Percentiles rank a stretch among this genome's conserved stretches.
Evolutionary conservation across 805 yeast species (phyloP).

Genomic region (Zygotorulaspora sp.): DNA sequence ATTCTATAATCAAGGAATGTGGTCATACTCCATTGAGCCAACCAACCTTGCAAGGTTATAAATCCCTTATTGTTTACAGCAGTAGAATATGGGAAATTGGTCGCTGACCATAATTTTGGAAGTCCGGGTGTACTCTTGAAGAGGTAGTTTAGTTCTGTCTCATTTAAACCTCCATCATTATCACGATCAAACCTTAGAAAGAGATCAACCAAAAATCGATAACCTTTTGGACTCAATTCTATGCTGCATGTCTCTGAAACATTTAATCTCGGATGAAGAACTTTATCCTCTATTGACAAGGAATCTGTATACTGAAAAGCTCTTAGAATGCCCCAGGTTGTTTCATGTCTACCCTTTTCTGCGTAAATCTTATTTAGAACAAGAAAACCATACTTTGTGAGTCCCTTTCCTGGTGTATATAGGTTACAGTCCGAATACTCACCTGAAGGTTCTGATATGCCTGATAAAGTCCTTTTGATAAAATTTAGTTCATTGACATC

Average conservation of each 20-base stretch:
- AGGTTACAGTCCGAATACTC: slow-evolving; percentile 39
- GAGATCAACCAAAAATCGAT: slow-evolving; percentile 84
- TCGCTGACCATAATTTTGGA: slow-evolving; percentile 80
- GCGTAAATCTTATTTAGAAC: slow-evolving; percentile 76
- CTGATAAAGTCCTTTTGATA: slow-evolving; percentile 37
- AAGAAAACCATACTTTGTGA: slow-evolving; percentile 72
- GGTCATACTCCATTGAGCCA: slow-evolving; percentile 98
- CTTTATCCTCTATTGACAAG: slow-evolving; percentile 71
- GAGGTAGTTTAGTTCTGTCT: slow-evolving; percentile 59
- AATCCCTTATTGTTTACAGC: slow-evolving; percentile 87
- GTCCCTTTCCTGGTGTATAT: slow-evolving; percentile 45
- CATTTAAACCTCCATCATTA: slow-evolving; percentile 92
- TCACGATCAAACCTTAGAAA: slow-evolving; percentile 87
- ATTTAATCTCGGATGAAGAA: slow-evolving; percentile 74
- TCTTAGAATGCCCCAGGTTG: slow-evolving; percentile 91
- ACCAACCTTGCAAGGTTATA: slow-evolving; percentile 95
- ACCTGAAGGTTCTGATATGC: slow-evolving; percentile 17
- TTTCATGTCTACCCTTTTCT: slow-evolving; percentile 91
- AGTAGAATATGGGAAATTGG: slow-evolving; percentile 80
- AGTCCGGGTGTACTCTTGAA: slow-evolving; percentile 92
- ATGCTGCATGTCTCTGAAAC: slow-evolving; percentile 74
- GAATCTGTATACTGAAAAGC: slow-evolving; percentile 91
- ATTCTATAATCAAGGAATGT: slow-evolving; percentile 80
- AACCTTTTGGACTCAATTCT: slow-evolving; percentile 89
- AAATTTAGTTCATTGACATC: slow-evolving; percentile 48